These are phyloP conservation scores for Cytospora piceae DNA, from an alignment of 2,329 filamentous ascomycete species.

Conservation along the genomic window DNA sequence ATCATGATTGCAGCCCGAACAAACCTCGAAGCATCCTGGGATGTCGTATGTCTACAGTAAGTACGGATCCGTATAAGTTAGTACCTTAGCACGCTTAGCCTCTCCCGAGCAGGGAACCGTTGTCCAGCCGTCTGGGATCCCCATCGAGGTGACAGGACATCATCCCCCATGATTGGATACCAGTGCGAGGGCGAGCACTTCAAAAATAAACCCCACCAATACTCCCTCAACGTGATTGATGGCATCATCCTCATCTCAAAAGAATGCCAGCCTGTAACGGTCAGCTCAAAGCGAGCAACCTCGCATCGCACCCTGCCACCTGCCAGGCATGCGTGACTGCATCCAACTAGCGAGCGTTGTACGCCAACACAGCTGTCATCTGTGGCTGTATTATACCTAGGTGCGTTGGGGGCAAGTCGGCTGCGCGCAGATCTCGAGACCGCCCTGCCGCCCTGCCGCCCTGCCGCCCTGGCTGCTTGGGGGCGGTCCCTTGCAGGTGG, in stretches of 20 bases:
- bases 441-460: too few species aligned
- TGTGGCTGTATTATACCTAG: not conserved
- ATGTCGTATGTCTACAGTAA: too few species aligned
- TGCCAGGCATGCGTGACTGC: not conserved
- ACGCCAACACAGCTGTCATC: not conserved
- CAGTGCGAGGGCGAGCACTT: not conserved
- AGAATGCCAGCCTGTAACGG: not conserved
- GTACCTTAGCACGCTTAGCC: not conserved
- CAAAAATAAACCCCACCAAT: too few species aligned
- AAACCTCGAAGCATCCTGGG: not conserved
- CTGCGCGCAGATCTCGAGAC: not conserved
- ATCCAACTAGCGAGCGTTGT: not conserved
- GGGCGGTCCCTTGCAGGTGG: not conserved
- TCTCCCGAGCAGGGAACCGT: not conserved
- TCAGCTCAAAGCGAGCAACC: not conserved
- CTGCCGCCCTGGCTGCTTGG: not conserved
- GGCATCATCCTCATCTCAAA: not conserved
- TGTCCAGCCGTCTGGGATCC: not conserved
- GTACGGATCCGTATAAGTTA: too few species aligned
- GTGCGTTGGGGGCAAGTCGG: not conserved
- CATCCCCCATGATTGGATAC: not conserved
- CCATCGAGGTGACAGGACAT: not conserved
- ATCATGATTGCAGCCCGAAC: not conserved
- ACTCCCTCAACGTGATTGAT: not conserved
- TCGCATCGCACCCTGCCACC: not conserved